Percentiles rank a stretch among this genome's conserved stretches.
phyloP scores from a whole-genome alignment of 2,329 filamentous ascomycete genomes.

The Xylaria sp. region DNA sequence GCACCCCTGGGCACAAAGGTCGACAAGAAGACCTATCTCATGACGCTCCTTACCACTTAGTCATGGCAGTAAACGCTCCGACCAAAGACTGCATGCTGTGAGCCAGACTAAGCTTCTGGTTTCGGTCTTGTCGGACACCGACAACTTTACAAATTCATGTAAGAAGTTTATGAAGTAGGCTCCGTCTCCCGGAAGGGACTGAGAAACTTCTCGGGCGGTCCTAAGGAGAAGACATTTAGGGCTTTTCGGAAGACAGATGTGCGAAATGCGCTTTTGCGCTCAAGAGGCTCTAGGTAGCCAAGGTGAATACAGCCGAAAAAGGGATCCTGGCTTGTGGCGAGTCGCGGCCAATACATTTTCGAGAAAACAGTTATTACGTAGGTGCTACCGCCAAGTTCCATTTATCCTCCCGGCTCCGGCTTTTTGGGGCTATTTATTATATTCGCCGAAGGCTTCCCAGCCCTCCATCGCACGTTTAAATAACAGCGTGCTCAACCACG shows the following conservation, averaged over 20 bases:
- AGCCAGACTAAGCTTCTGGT: too few species aligned
- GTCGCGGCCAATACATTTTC: conserved; percentile 21
- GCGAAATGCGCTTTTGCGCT: not conserved
- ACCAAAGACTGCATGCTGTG: not conserved
- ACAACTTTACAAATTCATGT: not conserved
- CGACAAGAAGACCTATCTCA: not conserved
- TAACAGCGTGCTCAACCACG: too few species aligned
- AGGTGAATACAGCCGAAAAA: conserved; percentile 28
- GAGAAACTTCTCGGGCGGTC: too few species aligned
- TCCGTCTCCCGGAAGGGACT: not conserved
- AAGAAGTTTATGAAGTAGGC: not conserved
- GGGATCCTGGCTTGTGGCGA: not conserved
- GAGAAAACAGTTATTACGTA: not conserved
- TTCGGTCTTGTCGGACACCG: conserved; percentile 30
- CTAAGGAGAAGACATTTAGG: not conserved
- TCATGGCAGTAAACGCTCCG: not conserved
- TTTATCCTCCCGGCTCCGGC: conserved; percentile 16
- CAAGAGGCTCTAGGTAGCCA: not conserved
- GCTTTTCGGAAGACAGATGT: not conserved
- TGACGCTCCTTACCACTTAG: not conserved
- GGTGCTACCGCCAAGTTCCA: not conserved
- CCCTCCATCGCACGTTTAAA: not conserved
- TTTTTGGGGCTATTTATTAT: not conserved
- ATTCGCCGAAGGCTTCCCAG: not conserved
- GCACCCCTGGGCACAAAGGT: not conserved